phyloP scores from a whole-genome alignment of 1,284 basidiomycete species.

The Phylloboletellus chloephorus region DNA sequence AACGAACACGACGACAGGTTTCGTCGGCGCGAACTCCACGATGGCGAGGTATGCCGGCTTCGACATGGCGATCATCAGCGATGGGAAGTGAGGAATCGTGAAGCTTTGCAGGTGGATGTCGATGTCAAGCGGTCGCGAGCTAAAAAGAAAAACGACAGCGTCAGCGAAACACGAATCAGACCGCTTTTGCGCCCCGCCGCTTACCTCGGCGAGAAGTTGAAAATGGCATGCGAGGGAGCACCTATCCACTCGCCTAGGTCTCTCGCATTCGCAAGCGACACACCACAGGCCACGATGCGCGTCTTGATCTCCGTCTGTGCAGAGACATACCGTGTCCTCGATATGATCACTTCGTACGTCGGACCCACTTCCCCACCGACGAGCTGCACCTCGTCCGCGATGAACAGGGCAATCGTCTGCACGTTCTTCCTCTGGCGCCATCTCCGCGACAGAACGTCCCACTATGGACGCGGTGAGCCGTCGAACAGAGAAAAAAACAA shows the following conservation, averaged over 20 bases:
- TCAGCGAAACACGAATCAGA: no score
- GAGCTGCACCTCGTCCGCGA: constrained; percentile 93
- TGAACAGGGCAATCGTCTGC: constrained; percentile 86
- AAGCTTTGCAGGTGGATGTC: constrained; percentile 97
- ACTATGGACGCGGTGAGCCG: constrained; percentile 45
- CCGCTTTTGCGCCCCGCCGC: constrained; percentile 12
- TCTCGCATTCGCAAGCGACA: constrained; percentile 92
- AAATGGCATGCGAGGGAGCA: constrained; percentile 85
- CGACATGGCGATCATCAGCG: constrained; percentile 98
- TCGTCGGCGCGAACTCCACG: constrained; percentile 79
- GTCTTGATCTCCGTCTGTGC: constrained; percentile 92
- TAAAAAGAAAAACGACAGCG: no score
- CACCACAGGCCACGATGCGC: constrained; percentile 89
- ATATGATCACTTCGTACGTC: constrained; percentile 94
- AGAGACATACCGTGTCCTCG: constrained; percentile 90
- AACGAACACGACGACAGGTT: constrained; percentile 91
- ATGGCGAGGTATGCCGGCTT: constrained; percentile 97
- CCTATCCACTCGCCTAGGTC: constrained; percentile 99
- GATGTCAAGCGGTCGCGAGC: constrained; percentile 92
- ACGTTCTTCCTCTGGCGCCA: constrained; percentile 98
- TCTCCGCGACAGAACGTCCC: constrained; percentile 94
- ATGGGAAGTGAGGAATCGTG: constrained; percentile 95
- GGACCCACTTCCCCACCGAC: constrained; percentile 91
- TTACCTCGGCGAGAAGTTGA: constrained; percentile 94
- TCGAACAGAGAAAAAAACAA: background rate